Evolutionary conservation across 139 green algal species (phyloP).

Genomic region (Picochlorum sp.): DNA sequence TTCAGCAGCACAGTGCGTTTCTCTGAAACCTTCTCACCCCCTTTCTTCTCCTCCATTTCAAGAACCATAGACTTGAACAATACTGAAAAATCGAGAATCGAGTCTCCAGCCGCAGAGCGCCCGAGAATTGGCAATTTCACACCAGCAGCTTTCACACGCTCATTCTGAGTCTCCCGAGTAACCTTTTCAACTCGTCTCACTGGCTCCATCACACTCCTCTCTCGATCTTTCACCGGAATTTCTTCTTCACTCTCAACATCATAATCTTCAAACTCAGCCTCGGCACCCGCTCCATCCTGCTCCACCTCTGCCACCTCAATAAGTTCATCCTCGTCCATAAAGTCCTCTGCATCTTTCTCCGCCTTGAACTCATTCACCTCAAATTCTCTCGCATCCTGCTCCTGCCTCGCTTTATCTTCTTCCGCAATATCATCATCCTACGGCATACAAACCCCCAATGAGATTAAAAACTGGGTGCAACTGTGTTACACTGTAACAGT

Average conservation of each 20-base stretch:
- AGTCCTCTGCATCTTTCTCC: constrained; percentile 14
- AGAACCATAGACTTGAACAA: neutral
- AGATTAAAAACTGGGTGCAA: too few relatives aligned
- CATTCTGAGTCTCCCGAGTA: neutral
- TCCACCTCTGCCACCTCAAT: constrained; percentile 26
- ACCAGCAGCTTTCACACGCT: neutral
- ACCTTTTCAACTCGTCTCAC: neutral
- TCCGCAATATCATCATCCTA: neutral
- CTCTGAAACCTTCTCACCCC: too few relatives aligned
- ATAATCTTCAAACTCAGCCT: constrained; percentile 31
- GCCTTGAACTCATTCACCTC: neutral
- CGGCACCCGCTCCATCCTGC: neutral
- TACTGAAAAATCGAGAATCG: constrained; percentile 1
- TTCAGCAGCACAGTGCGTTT: too few relatives aligned
- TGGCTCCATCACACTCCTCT: neutral
- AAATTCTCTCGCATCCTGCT: neutral
- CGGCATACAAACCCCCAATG: neutral
- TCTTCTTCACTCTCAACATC: constrained; percentile 21
- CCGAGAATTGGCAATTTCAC: constrained; percentile 5
- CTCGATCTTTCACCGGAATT: neutral
- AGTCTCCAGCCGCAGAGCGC: neutral
- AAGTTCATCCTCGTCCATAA: constrained; percentile 26
- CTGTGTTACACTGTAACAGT: too few relatives aligned
- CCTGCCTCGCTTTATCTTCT: neutral
- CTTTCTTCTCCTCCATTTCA: neutral